A percentile compares a stretch with the other conserved stretches of the same genome.
Evolutionary conservation across 2,329 filamentous ascomycete species (phyloP).

Genomic region (Talaromyces sp.): DNA sequence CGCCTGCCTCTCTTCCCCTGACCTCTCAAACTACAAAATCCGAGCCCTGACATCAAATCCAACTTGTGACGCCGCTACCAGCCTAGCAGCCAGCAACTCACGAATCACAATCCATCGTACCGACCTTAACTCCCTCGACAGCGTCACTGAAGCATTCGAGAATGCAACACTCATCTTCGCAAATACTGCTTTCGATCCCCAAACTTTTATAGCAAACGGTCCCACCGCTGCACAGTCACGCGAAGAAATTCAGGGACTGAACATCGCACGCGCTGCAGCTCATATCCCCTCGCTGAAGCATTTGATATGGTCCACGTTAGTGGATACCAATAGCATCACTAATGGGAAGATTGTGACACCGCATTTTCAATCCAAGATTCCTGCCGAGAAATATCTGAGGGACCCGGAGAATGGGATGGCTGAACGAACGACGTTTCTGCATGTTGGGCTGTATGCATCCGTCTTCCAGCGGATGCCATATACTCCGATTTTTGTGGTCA

Average conservation of each 20-base stretch:
- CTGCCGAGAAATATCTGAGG: background rate
- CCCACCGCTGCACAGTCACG: background rate
- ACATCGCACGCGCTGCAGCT: background rate
- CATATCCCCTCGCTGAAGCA: background rate
- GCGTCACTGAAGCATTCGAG: background rate
- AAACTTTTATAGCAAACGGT: background rate
- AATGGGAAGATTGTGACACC: background rate
- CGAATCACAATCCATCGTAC: background rate
- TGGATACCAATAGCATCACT: background rate
- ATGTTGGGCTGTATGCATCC: background rate
- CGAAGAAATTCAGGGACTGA: background rate
- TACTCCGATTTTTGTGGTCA: background rate
- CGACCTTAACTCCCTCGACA: background rate
- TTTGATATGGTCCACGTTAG: background rate
- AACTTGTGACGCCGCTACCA: background rate
- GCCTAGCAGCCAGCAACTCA: background rate
- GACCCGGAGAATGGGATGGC: background rate
- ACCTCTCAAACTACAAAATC: background rate
- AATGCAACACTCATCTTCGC: background rate
- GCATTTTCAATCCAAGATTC: background rate
- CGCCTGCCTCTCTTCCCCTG: background rate
- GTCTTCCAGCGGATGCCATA: background rate
- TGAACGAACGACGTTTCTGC: background rate
- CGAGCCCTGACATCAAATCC: background rate
- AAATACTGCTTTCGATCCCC: background rate